Conservation (phyloP, 495 filamentous ascomycete genomes). For the Aspergillus coremiiformis region DNA sequence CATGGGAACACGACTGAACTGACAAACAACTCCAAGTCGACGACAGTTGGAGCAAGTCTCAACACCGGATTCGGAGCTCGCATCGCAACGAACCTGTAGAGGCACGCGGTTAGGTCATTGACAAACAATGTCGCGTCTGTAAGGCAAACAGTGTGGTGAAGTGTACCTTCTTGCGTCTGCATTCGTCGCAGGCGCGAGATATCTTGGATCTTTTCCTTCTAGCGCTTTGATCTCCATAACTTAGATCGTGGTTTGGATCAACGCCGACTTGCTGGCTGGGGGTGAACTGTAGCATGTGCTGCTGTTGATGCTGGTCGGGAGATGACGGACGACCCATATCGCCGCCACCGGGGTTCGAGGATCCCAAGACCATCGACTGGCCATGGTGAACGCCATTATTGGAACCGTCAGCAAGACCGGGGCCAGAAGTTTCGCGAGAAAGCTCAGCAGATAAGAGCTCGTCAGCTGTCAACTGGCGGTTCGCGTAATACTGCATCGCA, state of each 20-base stretch:
- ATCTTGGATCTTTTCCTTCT: slow-evolving; percentile 84
- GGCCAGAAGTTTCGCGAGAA: slow-evolving; percentile 38
- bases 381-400: slow-evolving; percentile 36
- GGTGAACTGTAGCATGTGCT: slow-evolving; percentile 42
- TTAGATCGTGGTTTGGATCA: slow-evolving; percentile 44
- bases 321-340: slow-evolving; percentile 36
- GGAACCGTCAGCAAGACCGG: slow-evolving; percentile 36
- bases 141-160: slow-evolving; percentile 3
- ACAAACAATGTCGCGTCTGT: slow-evolving; percentile 8
- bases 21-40: slow-evolving; percentile 66
- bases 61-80: slow-evolving; percentile 67
- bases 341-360: slow-evolving; percentile 27
- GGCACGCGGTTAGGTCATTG: slow-evolving; percentile 17
- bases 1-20: slow-evolving; percentile 88
- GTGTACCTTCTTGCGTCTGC: slow-evolving; percentile 79
- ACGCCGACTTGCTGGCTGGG: slow-evolving; percentile 45
- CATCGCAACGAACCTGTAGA: slow-evolving; percentile 78
- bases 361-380: slow-evolving; percentile 38
- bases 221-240: slow-evolving; percentile 55
- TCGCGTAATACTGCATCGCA: slow-evolving; percentile 39
- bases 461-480: slow-evolving; percentile 42
- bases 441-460: slow-evolving; percentile 41
- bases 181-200: slow-evolving; percentile 91
- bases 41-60: slow-evolving; percentile 83
- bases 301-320: slow-evolving; percentile 40